Base-by-base conservation (phyloP, 805 yeast genomes). In the Metschnikowia amazonensis region DNA sequence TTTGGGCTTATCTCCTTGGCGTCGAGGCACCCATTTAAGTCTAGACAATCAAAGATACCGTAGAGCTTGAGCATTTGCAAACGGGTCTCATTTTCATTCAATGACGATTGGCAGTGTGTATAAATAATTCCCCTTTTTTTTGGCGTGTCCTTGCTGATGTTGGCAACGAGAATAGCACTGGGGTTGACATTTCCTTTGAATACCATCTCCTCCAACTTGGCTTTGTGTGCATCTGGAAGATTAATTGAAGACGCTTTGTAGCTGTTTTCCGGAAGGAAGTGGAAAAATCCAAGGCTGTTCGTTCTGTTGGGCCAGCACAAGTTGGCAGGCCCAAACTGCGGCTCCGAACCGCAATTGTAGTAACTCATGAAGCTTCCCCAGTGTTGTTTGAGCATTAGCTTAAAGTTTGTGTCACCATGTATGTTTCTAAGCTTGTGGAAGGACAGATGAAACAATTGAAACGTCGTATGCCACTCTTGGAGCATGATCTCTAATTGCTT, bases 271-370 rank as follows among this genome's bases (percentile, higher is more conserved):
- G 61, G 60, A 6, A 67, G 44, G 36, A 66, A 51, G 2, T 70
- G 72, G 24, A 70, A 53, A 32, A 69, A 62, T 4, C 76, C 76
- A 31, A 51, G 53, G 47, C 62, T 61, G 49, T 69, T 70, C 32
- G 68, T 45, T 38, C 52, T 43, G 39, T 67, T 66, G 25, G 69
- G 66, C 76, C 76, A 71, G 14, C 44, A 45, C n/a, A 65, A 50
- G 23, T 20, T 16, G 47, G 53, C 1, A 51, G 57, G 35, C 59
- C 66, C 47, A 50, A 51, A 43, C 36, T 52, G 47, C 43, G 55
- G 21, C 43, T 50, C 42, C 48, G 44, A 30, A 6, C 47, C 61
- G 5, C 38, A 29, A 47, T 70, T 68, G 46, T 57, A 67, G 31
- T 48, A 54, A 1, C 30, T 21, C 18, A 65, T 20, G 41, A 69